These are phyloP conservation scores for Dactylellina drechsleri DNA, from an alignment of 2,329 filamentous ascomycete genomes.

Conservation along the genomic window DNA sequence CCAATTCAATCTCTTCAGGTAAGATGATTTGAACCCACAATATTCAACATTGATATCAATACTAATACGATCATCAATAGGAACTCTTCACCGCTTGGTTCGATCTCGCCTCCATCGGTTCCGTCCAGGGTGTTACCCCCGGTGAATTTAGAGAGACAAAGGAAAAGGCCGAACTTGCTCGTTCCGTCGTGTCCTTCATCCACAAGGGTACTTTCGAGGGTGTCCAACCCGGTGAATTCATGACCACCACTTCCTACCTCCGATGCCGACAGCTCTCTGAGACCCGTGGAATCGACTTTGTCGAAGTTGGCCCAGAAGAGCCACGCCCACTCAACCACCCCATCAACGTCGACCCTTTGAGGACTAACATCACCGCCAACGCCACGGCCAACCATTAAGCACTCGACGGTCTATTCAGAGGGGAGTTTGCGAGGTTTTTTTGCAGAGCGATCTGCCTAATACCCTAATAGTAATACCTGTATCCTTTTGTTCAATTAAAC, in stretches of 20 bases:
- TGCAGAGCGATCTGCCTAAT: neutral
- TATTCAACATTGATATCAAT: neutral
- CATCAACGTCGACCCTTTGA: neutral
- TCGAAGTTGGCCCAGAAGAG: conserved; percentile 1
- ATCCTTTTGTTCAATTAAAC: conserved; percentile 3
- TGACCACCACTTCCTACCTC: conserved; percentile 25
- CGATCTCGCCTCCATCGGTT: conserved; percentile 5
- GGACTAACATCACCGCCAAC: neutral
- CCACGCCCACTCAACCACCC: neutral
- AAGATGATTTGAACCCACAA: neutral
- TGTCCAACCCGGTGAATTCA: conserved; percentile 36
- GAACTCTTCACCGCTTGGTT: conserved; percentile 33
- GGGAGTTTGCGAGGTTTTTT: too few species aligned
- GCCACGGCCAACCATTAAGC: neutral
- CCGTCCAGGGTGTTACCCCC: neutral
- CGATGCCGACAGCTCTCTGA: conserved; percentile 37
- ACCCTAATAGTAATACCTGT: conserved; percentile 17
- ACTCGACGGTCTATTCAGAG: too few species aligned
- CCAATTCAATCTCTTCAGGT: conserved; percentile 33
- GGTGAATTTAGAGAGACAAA: neutral
- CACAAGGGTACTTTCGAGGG: conserved; percentile 37
- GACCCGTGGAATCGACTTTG: conserved; percentile 13
- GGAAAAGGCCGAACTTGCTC: neutral
- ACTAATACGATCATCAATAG: conserved; percentile 18
- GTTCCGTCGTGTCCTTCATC: conserved; percentile 6